Evolutionary conservation across 768 basidiomycete genomes (phyloP).

Genomic region (Agrocybe pediades): DNA sequence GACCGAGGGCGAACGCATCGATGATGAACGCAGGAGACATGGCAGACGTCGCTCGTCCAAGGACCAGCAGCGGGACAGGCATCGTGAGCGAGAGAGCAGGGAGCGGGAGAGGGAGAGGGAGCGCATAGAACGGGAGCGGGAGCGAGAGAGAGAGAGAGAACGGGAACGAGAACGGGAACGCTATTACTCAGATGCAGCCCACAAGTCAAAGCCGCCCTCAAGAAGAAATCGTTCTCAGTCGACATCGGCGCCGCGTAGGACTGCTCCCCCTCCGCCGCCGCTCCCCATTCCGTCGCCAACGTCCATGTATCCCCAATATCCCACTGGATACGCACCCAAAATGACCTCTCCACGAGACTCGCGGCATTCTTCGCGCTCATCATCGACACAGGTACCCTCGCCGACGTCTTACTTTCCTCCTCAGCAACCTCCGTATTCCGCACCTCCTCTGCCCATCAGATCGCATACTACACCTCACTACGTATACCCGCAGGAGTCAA

Average conservation of each 20-base stretch:
- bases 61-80: conserved; percentile 1
- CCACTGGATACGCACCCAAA: conserved; percentile 15
- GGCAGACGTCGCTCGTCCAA: conserved; percentile 2
- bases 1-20: conserved; percentile 9
- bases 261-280: conserved; percentile 20
- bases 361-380: conserved; percentile 26
- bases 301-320: conserved; percentile 6
- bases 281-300: conserved; percentile 8
- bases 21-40: conserved; percentile 5
- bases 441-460: conserved; percentile 13
- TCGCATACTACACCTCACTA: conserved; percentile 16
- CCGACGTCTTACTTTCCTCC: conserved; percentile 20
- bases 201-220: conserved; percentile 3
- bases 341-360: conserved; percentile 25
- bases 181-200: conserved; percentile 3
- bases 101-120: conserved; percentile 16
- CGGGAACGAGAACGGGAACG: conserved; percentile 16
- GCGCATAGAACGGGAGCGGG: conserved; percentile 11
- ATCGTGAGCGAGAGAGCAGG: conserved; percentile 9
- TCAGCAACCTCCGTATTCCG: conserved; percentile 19
- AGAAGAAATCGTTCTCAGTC: conserved; percentile 26
- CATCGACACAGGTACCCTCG: conserved; percentile 21
- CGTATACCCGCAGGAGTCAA: conserved; percentile 14
- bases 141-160: conserved; percentile 14
- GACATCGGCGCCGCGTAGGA: conserved; percentile 12